Base-by-base conservation (phyloP, 805 yeast species). In the Pichia nanzhaoensis region DNA sequence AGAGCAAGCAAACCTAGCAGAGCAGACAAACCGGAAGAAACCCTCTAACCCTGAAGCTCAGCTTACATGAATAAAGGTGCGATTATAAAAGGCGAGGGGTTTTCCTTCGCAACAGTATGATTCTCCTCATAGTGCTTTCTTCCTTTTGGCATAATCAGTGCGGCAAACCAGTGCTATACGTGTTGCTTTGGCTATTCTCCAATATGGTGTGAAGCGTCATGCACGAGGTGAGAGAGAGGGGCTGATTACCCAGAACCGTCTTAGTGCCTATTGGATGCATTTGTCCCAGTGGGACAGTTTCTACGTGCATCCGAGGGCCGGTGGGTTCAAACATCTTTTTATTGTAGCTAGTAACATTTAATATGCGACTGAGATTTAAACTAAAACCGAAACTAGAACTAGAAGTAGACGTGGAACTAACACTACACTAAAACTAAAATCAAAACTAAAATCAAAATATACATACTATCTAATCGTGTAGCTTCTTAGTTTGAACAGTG, bases 131-230 rank as follows among this genome's bases (percentile, higher is more conserved):
- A 43, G 39, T 32, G 37, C n/a, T 39, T 44, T 47, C 52, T 41
- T 38, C 55, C 56, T 56, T 55, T 58, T 51, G 36, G 13, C 37
- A 56, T 58, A 62, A 64, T 58, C 64, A 76, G 85, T 81, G 85
- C 82, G 85, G 82, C 77, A 74, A 77, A 75, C 85, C 81, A 75
- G 77, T 80, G 77, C 80, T 74, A 48, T 41, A 42, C 86, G 86
- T 80, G 86, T 80, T 80, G 84, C 83, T 76, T 77, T 45, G 65
- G 57, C 67, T 63, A 63, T 59, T 60, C 21, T 58, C 61, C 40
- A 22, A 33, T 40, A 39, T 41, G 46, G 36, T 24, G 32, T 39
- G 60, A 74, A 72, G 84, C 78, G 84, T 79, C 85, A 73, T 73
- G 84, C 78, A 77, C 74, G 69, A 70, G 84, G 84, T 71, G 80